Evolutionary conservation across 1,284 basidiomycete genomes (phyloP), one percentile per base, ranked within the genome.

Genomic region (Malassezia psittaci): DNA sequence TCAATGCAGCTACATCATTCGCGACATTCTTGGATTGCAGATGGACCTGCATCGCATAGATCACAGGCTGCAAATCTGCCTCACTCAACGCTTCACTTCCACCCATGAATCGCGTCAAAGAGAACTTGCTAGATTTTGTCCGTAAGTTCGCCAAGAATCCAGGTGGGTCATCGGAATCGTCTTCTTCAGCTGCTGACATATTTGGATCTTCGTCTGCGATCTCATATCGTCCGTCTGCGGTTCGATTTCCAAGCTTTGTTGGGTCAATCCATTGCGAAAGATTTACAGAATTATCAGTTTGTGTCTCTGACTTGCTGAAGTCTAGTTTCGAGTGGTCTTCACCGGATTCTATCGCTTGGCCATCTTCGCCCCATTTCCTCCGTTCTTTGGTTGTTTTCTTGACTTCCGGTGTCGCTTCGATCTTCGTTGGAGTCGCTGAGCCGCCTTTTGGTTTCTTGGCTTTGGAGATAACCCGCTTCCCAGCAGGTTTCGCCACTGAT

Each of bases 11-110:
- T 61, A 98, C 94, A 56, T 94, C 89, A 75, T 84, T 87, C 7
- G 94, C 94, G 2, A 99, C 94, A 68, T 99, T 99, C 79, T 98
- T 98, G 77, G 87, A 85, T 87, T 96, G 96, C 45, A 98, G 80
- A 75, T 96, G 93, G 61, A 90, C 87, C 73, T 93, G 90, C 90
- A 98, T 98, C 18, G 84, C 87, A 42, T 86, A 85, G 21, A 98
- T 76, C 0, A 94, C 88, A 5, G 93, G 91, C 60, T 83, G 82
- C 38, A 98, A 77, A 73, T 96, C 91, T 40, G 83, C 80, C 55
- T 86, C 81, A 0, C 86, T 87, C 42, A 99, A 78, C 2, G 84
- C 81, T 75, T 52, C 43, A 42, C 90, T 91, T 19, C 84, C 62
- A 6, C 75, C 69, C 1, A 70, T 90, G 58, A 98, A 77, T 29